Conservation (phyloP, 73 alveolate genomes). For the Strombidium stylifer region DNA sequence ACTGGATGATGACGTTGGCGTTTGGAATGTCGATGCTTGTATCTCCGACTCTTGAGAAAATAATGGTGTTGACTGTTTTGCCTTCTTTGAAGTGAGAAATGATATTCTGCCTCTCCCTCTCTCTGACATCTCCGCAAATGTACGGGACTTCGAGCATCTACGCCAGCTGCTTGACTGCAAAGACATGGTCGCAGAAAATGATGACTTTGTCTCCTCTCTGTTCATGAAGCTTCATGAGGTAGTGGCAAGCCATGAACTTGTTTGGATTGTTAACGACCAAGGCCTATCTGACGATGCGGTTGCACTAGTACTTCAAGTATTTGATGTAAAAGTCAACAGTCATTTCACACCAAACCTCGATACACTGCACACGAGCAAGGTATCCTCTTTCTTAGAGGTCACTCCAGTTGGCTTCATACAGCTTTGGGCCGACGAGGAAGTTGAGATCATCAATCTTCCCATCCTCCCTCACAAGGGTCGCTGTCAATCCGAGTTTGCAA, state of each 20-base stretch:
- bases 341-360: constrained; percentile 96
- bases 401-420: constrained; percentile 98
- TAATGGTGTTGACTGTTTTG: constrained; percentile 66
- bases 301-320: constrained; percentile 71
- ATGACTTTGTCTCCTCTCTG: constrained; percentile 92
- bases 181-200: constrained; percentile 91
- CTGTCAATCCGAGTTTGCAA: constrained; percentile 97
- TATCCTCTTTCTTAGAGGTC: constrained; percentile 88
- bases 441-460: constrained; percentile 69
- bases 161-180: constrained; percentile 76
- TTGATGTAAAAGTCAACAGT: constrained; percentile 81
- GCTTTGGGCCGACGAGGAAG: constrained; percentile 95
- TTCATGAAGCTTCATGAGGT: constrained; percentile 62
- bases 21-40: constrained; percentile 96
- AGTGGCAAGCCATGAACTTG: constrained; percentile 82
- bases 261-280: constrained; percentile 89
- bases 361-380: constrained; percentile 92
- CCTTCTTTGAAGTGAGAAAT: constrained; percentile 64
- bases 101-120: constrained; percentile 62
- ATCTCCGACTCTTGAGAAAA: constrained; percentile 96
- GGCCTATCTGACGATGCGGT: constrained; percentile 52
- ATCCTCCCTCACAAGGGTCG: constrained; percentile 97
- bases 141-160: constrained; percentile 56
- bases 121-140: constrained; percentile 64
- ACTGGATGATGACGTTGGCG: constrained; percentile 96